These are phyloP conservation scores for Kwoniella shivajii DNA, from an alignment of 1,284 basidiomycete genomes.

Conservation along the genomic window DNA sequence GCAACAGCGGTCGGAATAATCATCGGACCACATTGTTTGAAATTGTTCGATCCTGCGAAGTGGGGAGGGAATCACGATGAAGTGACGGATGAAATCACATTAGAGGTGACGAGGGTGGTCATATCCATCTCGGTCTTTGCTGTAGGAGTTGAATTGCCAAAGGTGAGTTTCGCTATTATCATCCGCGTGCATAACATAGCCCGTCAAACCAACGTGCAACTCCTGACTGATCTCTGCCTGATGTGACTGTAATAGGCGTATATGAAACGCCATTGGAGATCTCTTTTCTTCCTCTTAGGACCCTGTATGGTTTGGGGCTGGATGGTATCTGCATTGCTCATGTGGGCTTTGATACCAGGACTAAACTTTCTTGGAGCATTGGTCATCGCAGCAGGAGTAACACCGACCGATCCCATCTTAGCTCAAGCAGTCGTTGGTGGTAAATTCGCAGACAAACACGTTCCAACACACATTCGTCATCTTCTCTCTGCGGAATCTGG, in stretches of 20 bases:
- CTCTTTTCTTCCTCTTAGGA: constrained; percentile 79
- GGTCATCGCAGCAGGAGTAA: constrained; percentile 89
- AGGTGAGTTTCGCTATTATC: constrained; percentile 52
- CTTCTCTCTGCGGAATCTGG: constrained; percentile 91
- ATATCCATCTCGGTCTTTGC: constrained; percentile 97
- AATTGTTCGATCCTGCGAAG: constrained; percentile 79
- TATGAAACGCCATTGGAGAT: constrained; percentile 86
- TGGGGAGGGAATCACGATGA: constrained; percentile 67
- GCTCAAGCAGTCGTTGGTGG: constrained; percentile 78
- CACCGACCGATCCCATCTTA: constrained; percentile 85
- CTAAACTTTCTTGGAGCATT: constrained; percentile 84
- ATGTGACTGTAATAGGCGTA: constrained; percentile 61
- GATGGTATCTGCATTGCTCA: constrained; percentile 83
- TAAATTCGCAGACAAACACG: constrained; percentile 97
- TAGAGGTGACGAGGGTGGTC: constrained; percentile 93
- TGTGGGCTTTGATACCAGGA: constrained; percentile 83
- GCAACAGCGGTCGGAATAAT: constrained; percentile 94
- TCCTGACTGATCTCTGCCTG: constrained; percentile 1
- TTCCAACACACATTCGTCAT: constrained; percentile 92
- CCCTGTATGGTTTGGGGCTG: constrained; percentile 86
- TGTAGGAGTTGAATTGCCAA: constrained; percentile 93
- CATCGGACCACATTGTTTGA: constrained; percentile 80
- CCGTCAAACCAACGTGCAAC: too few species aligned
- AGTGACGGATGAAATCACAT: constrained; percentile 69
- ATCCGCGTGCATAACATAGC: too few species aligned